Base-by-base conservation (phyloP, 352 stramenopile species). In the Globisporangium parvum region DNA sequence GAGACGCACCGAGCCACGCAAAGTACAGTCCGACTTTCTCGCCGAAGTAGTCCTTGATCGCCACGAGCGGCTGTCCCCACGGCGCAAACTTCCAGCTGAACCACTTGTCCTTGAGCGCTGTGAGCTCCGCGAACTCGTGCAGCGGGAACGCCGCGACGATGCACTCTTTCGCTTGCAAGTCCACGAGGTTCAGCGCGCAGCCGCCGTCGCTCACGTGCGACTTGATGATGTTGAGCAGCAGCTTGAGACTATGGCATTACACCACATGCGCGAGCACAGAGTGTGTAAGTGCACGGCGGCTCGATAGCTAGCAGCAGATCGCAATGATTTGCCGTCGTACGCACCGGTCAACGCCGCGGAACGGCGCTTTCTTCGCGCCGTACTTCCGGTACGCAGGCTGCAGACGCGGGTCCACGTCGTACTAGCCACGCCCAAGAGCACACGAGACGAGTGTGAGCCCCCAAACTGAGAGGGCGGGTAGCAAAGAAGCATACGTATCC, bases 21-120 rank as follows among this genome's bases (percentile, higher is more conserved):
- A 98, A 99, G 80, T 98, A 99, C 55, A 99, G 93, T 0, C 91
- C 93, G 21, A 99, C 87, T 70, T 98, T 91, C 53, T 88, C 81
- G 35, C 81, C 81, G 56, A 88, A 91, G 52, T 91, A 91, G 63
- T 89, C 73, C 50, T 89, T 89, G 63, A 91, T 91, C n/a, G 65
- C 54, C 9, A 18, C 11, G 6, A 88, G 53, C 18, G 81, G 81
- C 47, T 91, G 81, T 21, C 37, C 40, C 79, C 75, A 88, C 2
- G 81, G 81, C 12, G 71, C 64, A 20, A 83, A 71, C 23, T 51
- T 67, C 76, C 79, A 91, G 48, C 67, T 71, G 51, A 89, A 80
- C 81, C 81, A 91, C 54, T 86, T 78, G 10, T 57, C 55, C 33
- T 72, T 69, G 15, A 91, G 57, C 23, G 63, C 59, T 4, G 55